These are phyloP conservation scores for Abortiporus biennis DNA, from an alignment of 1,284 basidiomycete species.

Conservation along the genomic window DNA sequence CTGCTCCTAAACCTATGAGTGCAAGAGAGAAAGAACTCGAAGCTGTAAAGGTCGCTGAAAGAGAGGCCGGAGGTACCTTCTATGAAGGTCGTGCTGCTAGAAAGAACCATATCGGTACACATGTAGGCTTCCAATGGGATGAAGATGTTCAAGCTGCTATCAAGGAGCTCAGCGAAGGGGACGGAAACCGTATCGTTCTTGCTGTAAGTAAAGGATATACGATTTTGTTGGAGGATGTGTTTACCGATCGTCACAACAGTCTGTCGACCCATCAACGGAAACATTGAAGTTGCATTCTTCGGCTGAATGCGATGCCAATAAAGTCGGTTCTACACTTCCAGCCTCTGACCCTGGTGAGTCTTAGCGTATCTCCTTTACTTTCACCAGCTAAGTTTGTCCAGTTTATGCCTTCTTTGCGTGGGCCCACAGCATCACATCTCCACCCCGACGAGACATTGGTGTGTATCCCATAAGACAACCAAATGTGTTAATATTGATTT, in stretches of 20 bases:
- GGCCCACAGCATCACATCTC: constrained; percentile 39
- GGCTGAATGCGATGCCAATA: constrained; percentile 31
- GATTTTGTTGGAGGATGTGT: neutral
- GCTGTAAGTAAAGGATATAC: constrained; percentile 43
- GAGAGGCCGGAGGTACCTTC: constrained; percentile 35
- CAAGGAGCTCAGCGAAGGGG: constrained; percentile 42
- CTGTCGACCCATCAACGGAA: constrained; percentile 56
- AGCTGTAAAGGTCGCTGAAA: constrained; percentile 70
- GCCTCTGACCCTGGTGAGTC: constrained; percentile 43
- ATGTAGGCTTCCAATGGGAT: constrained; percentile 58
- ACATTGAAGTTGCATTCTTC: constrained; percentile 40
- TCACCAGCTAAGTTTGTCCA: constrained; percentile 19
- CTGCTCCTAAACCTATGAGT: constrained; percentile 77
- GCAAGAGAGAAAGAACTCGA: constrained; percentile 77
- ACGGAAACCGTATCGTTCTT: constrained; percentile 50
- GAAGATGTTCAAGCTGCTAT: constrained; percentile 61
- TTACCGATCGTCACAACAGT: constrained; percentile 37
- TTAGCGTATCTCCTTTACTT: neutral
- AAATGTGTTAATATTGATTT: neutral
- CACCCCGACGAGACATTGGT: constrained; percentile 52
- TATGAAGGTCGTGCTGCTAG: constrained; percentile 55
- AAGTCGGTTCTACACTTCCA: constrained; percentile 46
- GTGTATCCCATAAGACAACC: constrained; percentile 15
- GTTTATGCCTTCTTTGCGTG: constrained; percentile 75
- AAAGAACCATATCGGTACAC: constrained; percentile 49